Evolutionary conservation across 192 early-diverging fungal genomes (phyloP).

Genomic region (Neocallimastix lanati): DNA sequence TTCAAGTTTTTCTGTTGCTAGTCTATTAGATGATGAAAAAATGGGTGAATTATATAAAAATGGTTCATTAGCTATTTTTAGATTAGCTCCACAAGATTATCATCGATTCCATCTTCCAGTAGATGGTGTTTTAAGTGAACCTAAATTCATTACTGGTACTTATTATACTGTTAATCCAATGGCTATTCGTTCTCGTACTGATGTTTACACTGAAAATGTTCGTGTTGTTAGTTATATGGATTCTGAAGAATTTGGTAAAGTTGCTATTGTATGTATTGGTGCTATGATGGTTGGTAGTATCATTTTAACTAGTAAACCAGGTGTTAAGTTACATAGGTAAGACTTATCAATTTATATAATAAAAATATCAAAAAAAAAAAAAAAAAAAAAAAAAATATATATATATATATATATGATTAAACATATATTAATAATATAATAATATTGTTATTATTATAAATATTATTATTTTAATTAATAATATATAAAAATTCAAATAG

Average conservation of each 20-base stretch:
- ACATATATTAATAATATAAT: too few species aligned
- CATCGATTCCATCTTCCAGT: constrained; percentile 64
- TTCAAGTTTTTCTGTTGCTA: constrained; percentile 38
- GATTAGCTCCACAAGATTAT: constrained; percentile 72
- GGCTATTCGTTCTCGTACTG: constrained; percentile 44
- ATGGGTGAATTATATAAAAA: constrained; percentile 31
- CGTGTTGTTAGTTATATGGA: constrained; percentile 44
- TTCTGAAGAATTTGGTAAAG: constrained; percentile 41
- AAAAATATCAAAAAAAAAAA: too few species aligned
- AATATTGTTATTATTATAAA: too few species aligned
- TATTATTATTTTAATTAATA: too few species aligned
- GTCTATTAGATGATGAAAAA: constrained; percentile 21
- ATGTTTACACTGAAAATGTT: constrained; percentile 67
- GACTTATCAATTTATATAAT: too few species aligned
- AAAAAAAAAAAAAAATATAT: too few species aligned
- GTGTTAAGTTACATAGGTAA: constrained; percentile 7
- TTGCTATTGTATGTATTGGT: constrained; percentile 52
- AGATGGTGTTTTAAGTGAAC: constrained; percentile 34
- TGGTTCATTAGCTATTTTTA: constrained; percentile 47
- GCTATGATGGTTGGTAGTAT: constrained; percentile 78
- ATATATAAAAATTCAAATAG: constrained; percentile 8
- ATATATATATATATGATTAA: too few species aligned
- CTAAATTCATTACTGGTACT: constrained; percentile 30
- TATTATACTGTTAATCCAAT: constrained; percentile 77
- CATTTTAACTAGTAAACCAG: constrained; percentile 21